Percentiles rank a stretch among this genome's conserved stretches.
These are phyloP conservation scores for Phytophthora podocarpi DNA, from an alignment of 352 stramenopile genomes.

Conservation along the genomic window DNA sequence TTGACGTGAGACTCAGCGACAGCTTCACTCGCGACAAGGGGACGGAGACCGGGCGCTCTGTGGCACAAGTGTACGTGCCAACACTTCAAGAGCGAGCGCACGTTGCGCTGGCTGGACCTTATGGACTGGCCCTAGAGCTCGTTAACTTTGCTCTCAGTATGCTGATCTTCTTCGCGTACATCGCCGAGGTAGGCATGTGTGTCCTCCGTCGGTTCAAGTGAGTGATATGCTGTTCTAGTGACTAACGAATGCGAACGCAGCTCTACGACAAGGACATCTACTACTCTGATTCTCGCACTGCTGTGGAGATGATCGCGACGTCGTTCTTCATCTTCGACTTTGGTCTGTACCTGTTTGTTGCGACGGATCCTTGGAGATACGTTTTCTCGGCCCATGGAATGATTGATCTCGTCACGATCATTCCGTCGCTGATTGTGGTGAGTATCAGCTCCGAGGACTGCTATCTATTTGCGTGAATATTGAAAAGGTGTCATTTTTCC, in stretches of 20 bases:
- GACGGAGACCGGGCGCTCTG: slow-evolving; percentile 19
- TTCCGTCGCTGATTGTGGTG: slow-evolving; percentile 67
- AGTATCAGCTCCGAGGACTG: background rate
- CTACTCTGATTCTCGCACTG: slow-evolving; percentile 12
- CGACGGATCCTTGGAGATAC: slow-evolving; percentile 44
- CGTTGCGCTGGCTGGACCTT: slow-evolving; percentile 35
- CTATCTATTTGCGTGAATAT: background rate
- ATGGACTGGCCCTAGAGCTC: slow-evolving; percentile 57
- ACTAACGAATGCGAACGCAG: too few species aligned
- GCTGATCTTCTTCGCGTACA: slow-evolving; percentile 64
- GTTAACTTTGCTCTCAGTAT: slow-evolving; percentile 66
- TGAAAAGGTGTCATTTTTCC: background rate
- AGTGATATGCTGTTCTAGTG: too few species aligned
- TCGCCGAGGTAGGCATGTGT: too few species aligned
- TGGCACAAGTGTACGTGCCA: slow-evolving; percentile 52
- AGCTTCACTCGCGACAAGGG: slow-evolving; percentile 6
- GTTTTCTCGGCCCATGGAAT: slow-evolving; percentile 56
- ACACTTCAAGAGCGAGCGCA: slow-evolving; percentile 50
- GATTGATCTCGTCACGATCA: slow-evolving; percentile 77
- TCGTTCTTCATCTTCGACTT: slow-evolving; percentile 72
- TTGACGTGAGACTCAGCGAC: slow-evolving; percentile 8
- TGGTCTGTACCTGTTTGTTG: slow-evolving; percentile 62
- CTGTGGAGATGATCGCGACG: slow-evolving; percentile 53
- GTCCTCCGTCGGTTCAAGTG: too few species aligned
- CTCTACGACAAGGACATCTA: slow-evolving; percentile 28